Conservation (phyloP, 345 rosid species). For the Heritiera fomes region DNA sequence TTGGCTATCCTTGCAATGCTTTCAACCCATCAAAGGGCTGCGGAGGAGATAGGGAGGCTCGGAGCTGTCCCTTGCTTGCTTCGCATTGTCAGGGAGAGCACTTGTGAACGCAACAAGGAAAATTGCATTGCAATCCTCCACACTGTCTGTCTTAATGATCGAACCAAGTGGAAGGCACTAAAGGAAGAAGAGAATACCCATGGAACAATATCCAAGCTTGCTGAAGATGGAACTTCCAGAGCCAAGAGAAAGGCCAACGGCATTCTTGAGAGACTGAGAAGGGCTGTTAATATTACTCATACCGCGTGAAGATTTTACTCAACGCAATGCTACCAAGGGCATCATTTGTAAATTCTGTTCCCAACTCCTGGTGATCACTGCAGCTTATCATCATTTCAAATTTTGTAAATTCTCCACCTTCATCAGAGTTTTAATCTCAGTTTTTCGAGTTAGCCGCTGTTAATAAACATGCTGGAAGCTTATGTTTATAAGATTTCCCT, state of each 20-base stretch:
- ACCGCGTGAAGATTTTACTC: slow-evolving; percentile 54
- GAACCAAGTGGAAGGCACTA: slow-evolving; percentile 72
- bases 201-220: slow-evolving; percentile 76
- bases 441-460: slow-evolving; percentile 42
- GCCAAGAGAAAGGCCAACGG: slow-evolving; percentile 91
- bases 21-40: slow-evolving; percentile 70
- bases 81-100: slow-evolving; percentile 60
- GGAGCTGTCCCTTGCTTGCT: slow-evolving; percentile 79
- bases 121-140: slow-evolving; percentile 76
- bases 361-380: slow-evolving; percentile 16
- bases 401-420: slow-evolving; percentile 43
- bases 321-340: background rate
- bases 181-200: slow-evolving; percentile 70
- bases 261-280: slow-evolving; percentile 73
- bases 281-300: slow-evolving; percentile 71
- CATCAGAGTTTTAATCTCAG: slow-evolving; percentile 25
- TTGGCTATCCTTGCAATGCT: slow-evolving; percentile 86
- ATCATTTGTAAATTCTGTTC: slow-evolving; percentile 39
- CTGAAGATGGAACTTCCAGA: slow-evolving; percentile 81
- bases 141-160: slow-evolving; percentile 66
- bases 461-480: slow-evolving; percentile 33
- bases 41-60: slow-evolving; percentile 70
- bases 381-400: slow-evolving; percentile 22
- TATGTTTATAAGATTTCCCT: slow-evolving; percentile 12
- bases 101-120: slow-evolving; percentile 83